A percentile compares a stretch with the other conserved stretches of the same genome.
These are phyloP conservation scores for Candida sonorensis DNA, from an alignment of 805 yeast genomes.

Conservation along the genomic window DNA sequence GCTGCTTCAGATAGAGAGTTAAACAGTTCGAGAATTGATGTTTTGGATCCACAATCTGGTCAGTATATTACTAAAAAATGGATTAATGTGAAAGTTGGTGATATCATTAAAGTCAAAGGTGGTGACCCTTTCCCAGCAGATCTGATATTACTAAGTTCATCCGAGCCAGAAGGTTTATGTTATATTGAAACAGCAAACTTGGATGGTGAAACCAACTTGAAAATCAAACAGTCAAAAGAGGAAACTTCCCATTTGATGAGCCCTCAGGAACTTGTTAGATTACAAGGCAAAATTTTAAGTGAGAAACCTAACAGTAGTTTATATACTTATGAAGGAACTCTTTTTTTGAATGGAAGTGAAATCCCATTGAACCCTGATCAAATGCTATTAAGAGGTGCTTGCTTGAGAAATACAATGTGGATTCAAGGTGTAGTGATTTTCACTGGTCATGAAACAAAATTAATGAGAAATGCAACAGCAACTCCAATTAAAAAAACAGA, in stretches of 20 bases:
- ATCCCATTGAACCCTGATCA: conserved; percentile 87
- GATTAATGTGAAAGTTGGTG: conserved; percentile 89
- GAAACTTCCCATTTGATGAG: conserved; percentile 73
- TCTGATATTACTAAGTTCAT: conserved; percentile 72
- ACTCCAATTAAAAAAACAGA: conserved; percentile 97
- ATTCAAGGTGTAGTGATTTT: conserved; percentile 88
- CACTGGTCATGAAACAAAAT: conserved; percentile 97
- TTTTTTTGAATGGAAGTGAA: conserved; percentile 47
- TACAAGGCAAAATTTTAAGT: conserved; percentile 60
- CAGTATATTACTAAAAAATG: conserved; percentile 63
- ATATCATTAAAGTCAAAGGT: conserved; percentile 72
- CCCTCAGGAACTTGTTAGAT: conserved; percentile 47
- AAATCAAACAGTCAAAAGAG: conserved; percentile 80
- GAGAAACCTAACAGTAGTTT: conserved; percentile 93
- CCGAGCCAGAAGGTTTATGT: conserved; percentile 97
- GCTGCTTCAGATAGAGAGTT: conserved; percentile 82
- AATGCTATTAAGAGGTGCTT: conserved; percentile 89
- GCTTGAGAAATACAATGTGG: conserved; percentile 91
- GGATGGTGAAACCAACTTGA: conserved; percentile 96
- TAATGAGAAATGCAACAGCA: conserved; percentile 98
- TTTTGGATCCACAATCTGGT: conserved; percentile 52
- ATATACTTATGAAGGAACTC: conserved; percentile 91
- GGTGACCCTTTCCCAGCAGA: conserved; percentile 97
- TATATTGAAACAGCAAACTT: conserved; percentile 95
- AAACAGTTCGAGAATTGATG: conserved; percentile 63